Evolutionary conservation across 495 filamentous ascomycete species (phyloP).

Genomic region (Corynascus novoguineensis): DNA sequence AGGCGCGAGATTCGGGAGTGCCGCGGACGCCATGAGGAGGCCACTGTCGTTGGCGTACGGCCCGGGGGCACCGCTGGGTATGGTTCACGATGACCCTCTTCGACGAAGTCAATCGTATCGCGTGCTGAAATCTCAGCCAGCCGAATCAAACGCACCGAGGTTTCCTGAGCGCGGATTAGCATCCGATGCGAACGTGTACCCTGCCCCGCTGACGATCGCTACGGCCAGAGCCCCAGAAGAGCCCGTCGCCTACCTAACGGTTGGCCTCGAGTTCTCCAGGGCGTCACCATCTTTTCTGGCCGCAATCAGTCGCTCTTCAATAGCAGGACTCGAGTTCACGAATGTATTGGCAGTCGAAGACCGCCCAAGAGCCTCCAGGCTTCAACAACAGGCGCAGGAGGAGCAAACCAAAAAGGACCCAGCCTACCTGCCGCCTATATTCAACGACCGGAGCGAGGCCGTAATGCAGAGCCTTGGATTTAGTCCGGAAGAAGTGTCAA

Average conservation of each 20-base stretch:
- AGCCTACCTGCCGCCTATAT: constrained; percentile 52
- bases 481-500: constrained; percentile 40
- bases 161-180: constrained; percentile 42
- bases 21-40: constrained; percentile 41
- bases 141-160: constrained; percentile 40
- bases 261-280: constrained; percentile 51
- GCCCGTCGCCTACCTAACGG: constrained; percentile 51
- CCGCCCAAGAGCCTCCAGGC: constrained; percentile 43
- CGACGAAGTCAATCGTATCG: constrained; percentile 49
- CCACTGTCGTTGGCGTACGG: constrained; percentile 42
- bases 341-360: constrained; percentile 47
- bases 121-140: constrained; percentile 55
- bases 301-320: constrained; percentile 40
- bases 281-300: constrained; percentile 48
- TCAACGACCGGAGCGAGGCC: constrained; percentile 42
- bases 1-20: constrained; percentile 40
- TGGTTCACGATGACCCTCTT: constrained; percentile 44
- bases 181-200: constrained; percentile 44
- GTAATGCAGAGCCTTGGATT: constrained; percentile 47
- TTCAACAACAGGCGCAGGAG: constrained; percentile 43
- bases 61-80: constrained; percentile 30
- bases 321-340: constrained; percentile 40
- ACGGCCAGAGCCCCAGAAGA: constrained; percentile 32
- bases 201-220: constrained; percentile 41
- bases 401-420: constrained; percentile 49